Percentiles rank a stretch among this genome's conserved stretches.
Conservation (phyloP, 805 yeast species). For the Metschnikowia koreensis region DNA sequence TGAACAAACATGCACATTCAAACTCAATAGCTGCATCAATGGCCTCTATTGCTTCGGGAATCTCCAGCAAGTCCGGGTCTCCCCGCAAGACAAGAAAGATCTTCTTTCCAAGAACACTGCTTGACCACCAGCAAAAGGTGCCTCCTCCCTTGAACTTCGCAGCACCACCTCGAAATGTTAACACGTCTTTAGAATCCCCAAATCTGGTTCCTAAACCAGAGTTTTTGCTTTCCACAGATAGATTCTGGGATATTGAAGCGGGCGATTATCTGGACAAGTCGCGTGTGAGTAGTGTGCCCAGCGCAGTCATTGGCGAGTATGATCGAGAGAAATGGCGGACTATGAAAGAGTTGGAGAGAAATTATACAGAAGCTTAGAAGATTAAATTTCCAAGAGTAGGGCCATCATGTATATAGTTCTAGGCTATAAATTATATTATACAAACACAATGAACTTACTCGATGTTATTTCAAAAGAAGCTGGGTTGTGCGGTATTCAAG, state of each 20-base stretch:
- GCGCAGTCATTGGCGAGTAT: slow-evolving; percentile 60
- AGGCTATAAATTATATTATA: no score
- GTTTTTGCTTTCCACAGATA: slow-evolving; percentile 7
- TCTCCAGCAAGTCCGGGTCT: slow-evolving; percentile 31
- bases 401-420: no score
- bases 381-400: no score
- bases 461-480: no score
- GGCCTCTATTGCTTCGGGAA: slow-evolving; percentile 26
- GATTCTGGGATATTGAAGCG: slow-evolving; percentile 31
- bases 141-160: slow-evolving; percentile 3
- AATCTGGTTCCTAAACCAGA: neutral
- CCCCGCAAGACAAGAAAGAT: slow-evolving; percentile 31
- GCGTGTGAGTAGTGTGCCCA: slow-evolving; percentile 47
- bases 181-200: neutral
- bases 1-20: slow-evolving; percentile 16
- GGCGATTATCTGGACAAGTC: slow-evolving; percentile 38
- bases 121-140: slow-evolving; percentile 9
- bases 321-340: slow-evolving; percentile 67
- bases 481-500: no score
- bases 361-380: neutral
- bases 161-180: neutral
- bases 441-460: no score
- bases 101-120: slow-evolving; percentile 13
- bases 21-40: slow-evolving; percentile 28
- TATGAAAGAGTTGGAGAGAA: slow-evolving; percentile 34